Evolutionary conservation across 495 filamentous ascomycete species (phyloP), one percentile per base, ranked within the genome.

Genomic region (Penicillium subrubescens): DNA sequence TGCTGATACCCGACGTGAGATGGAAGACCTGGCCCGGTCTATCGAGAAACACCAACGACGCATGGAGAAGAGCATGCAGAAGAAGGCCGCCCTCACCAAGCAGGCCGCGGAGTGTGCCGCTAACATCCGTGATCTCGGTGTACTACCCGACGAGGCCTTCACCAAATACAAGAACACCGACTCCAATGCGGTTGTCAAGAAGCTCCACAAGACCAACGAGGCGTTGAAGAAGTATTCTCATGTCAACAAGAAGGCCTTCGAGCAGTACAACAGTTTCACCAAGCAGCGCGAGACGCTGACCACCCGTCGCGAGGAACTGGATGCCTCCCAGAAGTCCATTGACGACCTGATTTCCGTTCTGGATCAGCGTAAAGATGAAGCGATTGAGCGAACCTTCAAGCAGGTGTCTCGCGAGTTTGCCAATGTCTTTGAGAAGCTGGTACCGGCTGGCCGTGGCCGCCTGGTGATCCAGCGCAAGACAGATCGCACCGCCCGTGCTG

Each of bases 211-310:
- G 74, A 92, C 94, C 75, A 97, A 97, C 70, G 92, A 97, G 62
- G 86, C 89, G 0, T 83, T 99, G 48, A 98, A 98, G 79, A 97
- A 97, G 73, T 98, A 94, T 81, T 90, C 90, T 37, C 92, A 97
- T 70, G 92, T 99, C 72, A 99, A 99, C 85, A 99, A 98, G 80
- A 99, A 99, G 76, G 95, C 95, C 0, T 96, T 97, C 66, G 96
- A 99, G 76, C 95, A 99, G 76, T 98, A 97, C 83, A 94, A 93
- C 78, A 96, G 88, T 77, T 98, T 98, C 77, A 97, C 94, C 21
- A 90, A 88, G 60, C 92, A 97, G 74, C 89, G 94, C 6, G 92
- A 96, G 53, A 88, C 86, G 5, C 82, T 99, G 8, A 89, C 88
- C 0, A 89, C 90, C 64, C 90, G 95, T 53, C 85, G 93, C 19